Percentiles rank a stretch among this genome's conserved stretches.
Conservation (phyloP, 306 rosid genomes). For the Amphicarpaea edgeworthii region DNA sequence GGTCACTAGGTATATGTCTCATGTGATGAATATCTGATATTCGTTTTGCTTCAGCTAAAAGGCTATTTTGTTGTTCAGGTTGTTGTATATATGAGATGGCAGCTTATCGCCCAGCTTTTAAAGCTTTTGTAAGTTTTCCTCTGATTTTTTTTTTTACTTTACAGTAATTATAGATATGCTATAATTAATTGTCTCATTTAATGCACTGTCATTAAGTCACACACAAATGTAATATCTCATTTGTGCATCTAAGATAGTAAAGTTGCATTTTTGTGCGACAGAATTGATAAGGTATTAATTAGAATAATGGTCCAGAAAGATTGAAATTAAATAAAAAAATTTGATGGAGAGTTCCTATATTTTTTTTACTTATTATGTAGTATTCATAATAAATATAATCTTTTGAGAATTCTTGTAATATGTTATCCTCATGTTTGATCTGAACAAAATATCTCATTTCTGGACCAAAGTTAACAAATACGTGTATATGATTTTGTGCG, state of each 20-base stretch:
- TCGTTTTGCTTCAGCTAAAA: constrained; percentile 46
- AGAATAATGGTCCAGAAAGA: background rate
- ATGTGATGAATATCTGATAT: constrained; percentile 23
- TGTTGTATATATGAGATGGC: constrained; percentile 99
- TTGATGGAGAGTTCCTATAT: constrained; percentile 32
- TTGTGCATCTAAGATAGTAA: constrained; percentile 16
- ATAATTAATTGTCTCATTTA: constrained; percentile 1
- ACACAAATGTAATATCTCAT: constrained; percentile 24
- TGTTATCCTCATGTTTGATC: constrained; percentile 17
- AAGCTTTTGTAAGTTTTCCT: constrained; percentile 88
- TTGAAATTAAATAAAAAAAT: background rate
- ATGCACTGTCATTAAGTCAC: background rate
- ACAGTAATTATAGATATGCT: constrained; percentile 12
- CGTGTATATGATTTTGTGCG: constrained; percentile 20
- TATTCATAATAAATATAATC: background rate
- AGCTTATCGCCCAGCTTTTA: constrained; percentile 93
- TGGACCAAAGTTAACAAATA: background rate
- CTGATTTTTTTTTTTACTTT: constrained; percentile 40
- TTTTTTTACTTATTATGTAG: constrained; percentile 1
- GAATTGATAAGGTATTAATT: background rate
- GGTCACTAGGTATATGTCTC: constrained; percentile 81
- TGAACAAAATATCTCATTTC: constrained; percentile 27
- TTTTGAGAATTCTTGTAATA: constrained; percentile 5
- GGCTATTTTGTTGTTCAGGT: constrained; percentile 60
- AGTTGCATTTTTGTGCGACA: constrained; percentile 18